Base-by-base conservation (phyloP, 2,329 filamentous ascomycete genomes). In the Exserohilum turcica region DNA sequence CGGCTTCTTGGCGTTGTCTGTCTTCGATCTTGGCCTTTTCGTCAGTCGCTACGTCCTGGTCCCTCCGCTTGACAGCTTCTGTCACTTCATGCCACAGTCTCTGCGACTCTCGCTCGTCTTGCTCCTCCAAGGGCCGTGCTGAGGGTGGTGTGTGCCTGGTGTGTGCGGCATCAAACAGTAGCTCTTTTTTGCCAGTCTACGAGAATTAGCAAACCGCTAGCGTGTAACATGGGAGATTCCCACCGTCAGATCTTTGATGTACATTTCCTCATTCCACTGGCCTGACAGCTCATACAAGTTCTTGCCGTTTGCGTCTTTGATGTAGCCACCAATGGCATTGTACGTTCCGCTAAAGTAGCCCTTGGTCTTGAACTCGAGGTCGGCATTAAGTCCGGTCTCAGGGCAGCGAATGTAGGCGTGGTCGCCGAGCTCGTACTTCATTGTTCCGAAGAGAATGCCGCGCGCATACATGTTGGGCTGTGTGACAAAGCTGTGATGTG, bases 391-490 rank as follows among this genome's bases (percentile, higher is more conserved):
- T 52, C 92, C 88, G 15, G 91, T 84, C 73, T 97, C 93, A 0
- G 93, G 91, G 74, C 94, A 97, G 61, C 88, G 85, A 16, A 99
- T 90, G 66, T 92, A 91, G 73, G 92, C 96, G 78, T 96, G 92
- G 73, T 97, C 93, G 60, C 93, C 94, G 6, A 99, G 85, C 78
- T 99, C 94, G 76, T 97, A 99, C 76, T 97, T 97, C 94, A 99
- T 97, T 76, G 97, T 97, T 42, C 94, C 94, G 68, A 99, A 97
- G 7, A 99, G 81, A 55, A 99, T 97, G 31, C 94, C 93, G 57
- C 94, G 86, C 18, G 93, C 94, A 74, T 99, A 99, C 92, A 99
- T 99, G 79, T 99, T 99, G 15, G 94, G 94, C 71, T 99, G 94
- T 4, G 94, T 97, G 46, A 97, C 78, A 68, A 95, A 90, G 76